A percentile compares a stretch with the other conserved stretches of the same genome.
Conservation (phyloP, 768 basidiomycete genomes). For the Leucocoprinus birnbaumii region DNA sequence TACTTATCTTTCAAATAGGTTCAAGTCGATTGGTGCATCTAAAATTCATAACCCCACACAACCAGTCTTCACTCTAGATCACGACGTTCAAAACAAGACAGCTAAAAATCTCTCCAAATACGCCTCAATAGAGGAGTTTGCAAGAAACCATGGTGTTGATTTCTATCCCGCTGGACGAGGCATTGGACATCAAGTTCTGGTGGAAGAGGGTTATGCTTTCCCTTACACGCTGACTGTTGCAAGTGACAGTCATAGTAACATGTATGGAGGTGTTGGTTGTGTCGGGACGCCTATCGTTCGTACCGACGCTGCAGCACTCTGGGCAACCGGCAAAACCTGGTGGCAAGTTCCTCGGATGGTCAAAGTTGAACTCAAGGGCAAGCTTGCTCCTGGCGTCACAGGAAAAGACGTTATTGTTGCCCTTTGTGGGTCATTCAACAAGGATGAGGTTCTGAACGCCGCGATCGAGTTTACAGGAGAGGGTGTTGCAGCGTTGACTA, state of each 20-base stretch:
- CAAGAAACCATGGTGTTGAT: slow-evolving; percentile 79
- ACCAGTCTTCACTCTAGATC: slow-evolving; percentile 95
- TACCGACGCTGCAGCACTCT: slow-evolving; percentile 91
- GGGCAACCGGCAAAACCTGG: slow-evolving; percentile 99
- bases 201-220: slow-evolving; percentile 98
- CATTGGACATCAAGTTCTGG: slow-evolving; percentile 95
- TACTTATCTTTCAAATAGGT: slow-evolving; percentile 44
- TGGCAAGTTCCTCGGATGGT: slow-evolving; percentile 99
- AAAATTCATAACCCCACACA: slow-evolving; percentile 78
- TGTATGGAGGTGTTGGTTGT: slow-evolving; percentile 98
- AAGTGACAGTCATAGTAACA: slow-evolving; percentile 95
- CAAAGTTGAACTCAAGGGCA: slow-evolving; percentile 86
- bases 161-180: slow-evolving; percentile 98
- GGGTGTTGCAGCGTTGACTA: slow-evolving; percentile 69
- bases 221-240: slow-evolving; percentile 95
- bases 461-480: slow-evolving; percentile 96
- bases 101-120: slow-evolving; percentile 91
- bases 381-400: slow-evolving; percentile 83
- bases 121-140: slow-evolving; percentile 87
- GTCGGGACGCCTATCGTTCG: slow-evolving; percentile 97
- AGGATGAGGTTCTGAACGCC: slow-evolving; percentile 94
- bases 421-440: slow-evolving; percentile 92
- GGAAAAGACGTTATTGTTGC: slow-evolving; percentile 99
- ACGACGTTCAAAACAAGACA: slow-evolving; percentile 96
- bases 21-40: slow-evolving; percentile 92